Conservation (phyloP, 2,329 filamentous ascomycete species). For the Phyllachora maydis region DNA sequence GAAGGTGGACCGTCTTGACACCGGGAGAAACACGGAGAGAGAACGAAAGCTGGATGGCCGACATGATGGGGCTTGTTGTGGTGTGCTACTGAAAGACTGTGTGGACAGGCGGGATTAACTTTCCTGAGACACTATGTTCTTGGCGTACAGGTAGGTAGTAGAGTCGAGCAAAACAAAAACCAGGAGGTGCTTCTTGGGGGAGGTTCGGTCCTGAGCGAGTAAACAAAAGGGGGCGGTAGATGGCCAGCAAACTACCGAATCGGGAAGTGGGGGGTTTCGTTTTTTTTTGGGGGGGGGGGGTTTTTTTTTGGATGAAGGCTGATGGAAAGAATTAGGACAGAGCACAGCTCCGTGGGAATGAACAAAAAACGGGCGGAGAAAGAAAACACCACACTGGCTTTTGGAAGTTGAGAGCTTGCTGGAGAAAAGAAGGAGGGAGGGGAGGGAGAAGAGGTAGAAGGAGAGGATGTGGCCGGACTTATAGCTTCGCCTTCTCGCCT, state of each 20-base stretch:
- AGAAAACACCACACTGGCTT: slow-evolving; percentile 32
- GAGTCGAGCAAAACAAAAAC: too few relatives aligned
- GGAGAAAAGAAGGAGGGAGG: slow-evolving; percentile 28
- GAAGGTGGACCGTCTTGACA: slow-evolving; percentile 92
- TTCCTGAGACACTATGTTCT: too few relatives aligned
- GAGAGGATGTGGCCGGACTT: slow-evolving; percentile 18
- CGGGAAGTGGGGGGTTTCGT: too few relatives aligned
- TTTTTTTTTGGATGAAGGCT: slow-evolving; percentile 14
- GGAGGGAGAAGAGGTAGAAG: slow-evolving; percentile 17
- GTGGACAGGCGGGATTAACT: too few relatives aligned
- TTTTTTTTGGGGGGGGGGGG: too few relatives aligned
- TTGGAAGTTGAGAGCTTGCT: slow-evolving; percentile 42
- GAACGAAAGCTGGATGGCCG: slow-evolving; percentile 85
- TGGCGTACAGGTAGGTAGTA: too few relatives aligned
- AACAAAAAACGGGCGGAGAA: slow-evolving; percentile 9
- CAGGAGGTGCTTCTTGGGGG: too few relatives aligned
- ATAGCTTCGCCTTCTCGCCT: too few relatives aligned
- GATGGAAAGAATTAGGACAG: slow-evolving; percentile 11
- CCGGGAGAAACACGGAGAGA: slow-evolving; percentile 86
- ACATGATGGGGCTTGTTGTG: too few relatives aligned
- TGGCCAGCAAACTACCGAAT: slow-evolving; percentile 21
- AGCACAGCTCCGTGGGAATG: slow-evolving; percentile 13
- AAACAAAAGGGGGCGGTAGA: slow-evolving; percentile 11
- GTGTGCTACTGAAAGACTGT: too few relatives aligned
- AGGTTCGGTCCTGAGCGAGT: slow-evolving; percentile 15